Percentiles rank a stretch among this genome's conserved stretches.
Evolutionary conservation across 2,329 filamentous ascomycete genomes (phyloP).

Genomic region (Aspergillus vadensis): DNA sequence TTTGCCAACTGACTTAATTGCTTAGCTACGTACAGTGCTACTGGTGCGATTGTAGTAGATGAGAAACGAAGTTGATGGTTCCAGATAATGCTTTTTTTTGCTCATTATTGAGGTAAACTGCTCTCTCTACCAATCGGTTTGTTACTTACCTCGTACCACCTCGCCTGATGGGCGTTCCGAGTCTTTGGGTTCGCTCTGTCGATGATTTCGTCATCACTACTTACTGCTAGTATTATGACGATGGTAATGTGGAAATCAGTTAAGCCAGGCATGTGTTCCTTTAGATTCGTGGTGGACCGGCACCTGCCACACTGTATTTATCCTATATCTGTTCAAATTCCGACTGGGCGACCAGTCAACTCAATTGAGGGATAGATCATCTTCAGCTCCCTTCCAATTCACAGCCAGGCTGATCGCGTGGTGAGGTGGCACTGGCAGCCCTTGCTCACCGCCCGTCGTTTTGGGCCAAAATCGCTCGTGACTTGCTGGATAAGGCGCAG

Average conservation of each 20-base stretch:
- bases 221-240: not conserved
- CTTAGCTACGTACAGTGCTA: no score
- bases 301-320: no score
- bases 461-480: not conserved
- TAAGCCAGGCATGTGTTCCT: no score
- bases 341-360: not conserved
- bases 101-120: not conserved
- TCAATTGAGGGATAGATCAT: not conserved
- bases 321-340: not conserved
- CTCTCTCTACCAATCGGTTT: not conserved
- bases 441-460: slow-evolving; percentile 20
- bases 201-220: slow-evolving; percentile 22
- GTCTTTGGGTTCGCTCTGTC: not conserved
- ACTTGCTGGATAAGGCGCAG: slow-evolving; percentile 1
- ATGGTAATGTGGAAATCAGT: not conserved
- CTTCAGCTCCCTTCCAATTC: not conserved
- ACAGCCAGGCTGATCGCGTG: slow-evolving; percentile 5
- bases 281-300: no score
- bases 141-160: not conserved
- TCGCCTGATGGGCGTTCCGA: not conserved
- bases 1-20: no score
- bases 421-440: slow-evolving; percentile 15
- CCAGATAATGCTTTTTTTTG: no score
- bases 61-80: no score
- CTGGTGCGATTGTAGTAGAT: no score